Base-by-base conservation (phyloP, 345 rosid genomes). In the Noccaea caerulescens region DNA sequence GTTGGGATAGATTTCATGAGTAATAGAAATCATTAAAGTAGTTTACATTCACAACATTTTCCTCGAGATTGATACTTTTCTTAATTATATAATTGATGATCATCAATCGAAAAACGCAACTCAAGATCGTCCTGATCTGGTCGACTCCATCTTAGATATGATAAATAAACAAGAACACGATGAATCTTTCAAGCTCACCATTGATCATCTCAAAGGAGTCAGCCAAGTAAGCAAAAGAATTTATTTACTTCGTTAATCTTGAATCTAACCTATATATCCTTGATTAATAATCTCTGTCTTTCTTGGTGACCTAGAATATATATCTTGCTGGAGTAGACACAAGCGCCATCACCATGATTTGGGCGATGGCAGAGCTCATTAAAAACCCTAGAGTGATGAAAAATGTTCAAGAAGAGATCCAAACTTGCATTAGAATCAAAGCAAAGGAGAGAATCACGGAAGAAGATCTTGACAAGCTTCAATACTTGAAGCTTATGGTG, bases 401-500 rank as follows among this genome's bases (percentile, higher is more conserved):
- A 4, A 50, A 70, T 7, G 59, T n/a, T 27, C 67, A 70, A 59
- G 66, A 49, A 1, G 74, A 70, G 43, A 70, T 70, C 27, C 50
- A 25, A 25, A 37, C 8, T 3, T 63, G 45, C 57, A 63, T 83
- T 4, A 79, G 82, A 47, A 59, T 56, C 63, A 76, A 75, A 60
- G 2, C 30, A 39, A 46, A 63, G 44, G 44, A 63, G 32, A 59
- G 9, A 38, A 80, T 83, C 7, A 32, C 3, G 7, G 84, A 83
- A 64, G 73, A 73, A 52, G 89, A 76, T 60, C 49, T 85, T 2
- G 58, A 78, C 4, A 65, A 80, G 33, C 75, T 85, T 3, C 73
- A 55, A 6, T 85, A 85, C 79, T 42, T 81, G 62, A 83, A 81
- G 76, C 83, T 84, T 33, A 79, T 85, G 59, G 60, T 83, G 60